Conservation (phyloP, 768 basidiomycete species). For the Kwoniella bestiolae region DNA sequence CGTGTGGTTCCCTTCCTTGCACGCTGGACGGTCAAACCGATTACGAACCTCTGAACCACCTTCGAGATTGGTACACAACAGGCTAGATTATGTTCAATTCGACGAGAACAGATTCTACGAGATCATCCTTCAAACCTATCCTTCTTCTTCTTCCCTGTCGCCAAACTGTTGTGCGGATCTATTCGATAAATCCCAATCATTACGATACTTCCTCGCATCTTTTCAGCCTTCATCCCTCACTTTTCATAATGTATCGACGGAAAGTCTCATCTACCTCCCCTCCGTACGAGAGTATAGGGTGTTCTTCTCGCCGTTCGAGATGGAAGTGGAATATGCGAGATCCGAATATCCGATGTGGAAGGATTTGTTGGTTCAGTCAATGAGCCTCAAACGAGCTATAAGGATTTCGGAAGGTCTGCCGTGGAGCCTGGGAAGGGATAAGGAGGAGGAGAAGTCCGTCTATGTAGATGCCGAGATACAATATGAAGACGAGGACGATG, state of each 20-base stretch:
- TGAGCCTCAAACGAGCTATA: background rate
- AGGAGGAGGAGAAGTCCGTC: background rate
- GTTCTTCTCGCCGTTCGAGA: background rate
- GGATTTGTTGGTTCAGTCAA: background rate
- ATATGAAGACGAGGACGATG: background rate
- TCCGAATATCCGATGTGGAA: background rate
- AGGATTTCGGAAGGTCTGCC: background rate
- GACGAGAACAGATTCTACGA: background rate
- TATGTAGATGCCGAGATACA: background rate
- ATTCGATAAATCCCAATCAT: background rate
- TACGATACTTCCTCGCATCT: background rate
- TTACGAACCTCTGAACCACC: too few relatives aligned
- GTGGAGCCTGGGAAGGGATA: background rate
- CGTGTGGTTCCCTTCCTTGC: background rate
- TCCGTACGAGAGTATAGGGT: background rate
- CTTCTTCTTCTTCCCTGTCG: background rate
- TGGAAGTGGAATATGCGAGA: background rate
- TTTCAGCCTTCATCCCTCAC: background rate
- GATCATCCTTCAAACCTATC: background rate
- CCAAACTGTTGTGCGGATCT: background rate
- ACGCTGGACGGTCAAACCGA: too few relatives aligned
- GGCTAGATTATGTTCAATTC: background rate
- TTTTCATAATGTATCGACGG: background rate
- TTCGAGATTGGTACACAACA: background rate
- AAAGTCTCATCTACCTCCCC: background rate